These are phyloP conservation scores for Hapsidospora chrysogenum DNA, from an alignment of 495 filamentous ascomycete species.

Conservation along the genomic window DNA sequence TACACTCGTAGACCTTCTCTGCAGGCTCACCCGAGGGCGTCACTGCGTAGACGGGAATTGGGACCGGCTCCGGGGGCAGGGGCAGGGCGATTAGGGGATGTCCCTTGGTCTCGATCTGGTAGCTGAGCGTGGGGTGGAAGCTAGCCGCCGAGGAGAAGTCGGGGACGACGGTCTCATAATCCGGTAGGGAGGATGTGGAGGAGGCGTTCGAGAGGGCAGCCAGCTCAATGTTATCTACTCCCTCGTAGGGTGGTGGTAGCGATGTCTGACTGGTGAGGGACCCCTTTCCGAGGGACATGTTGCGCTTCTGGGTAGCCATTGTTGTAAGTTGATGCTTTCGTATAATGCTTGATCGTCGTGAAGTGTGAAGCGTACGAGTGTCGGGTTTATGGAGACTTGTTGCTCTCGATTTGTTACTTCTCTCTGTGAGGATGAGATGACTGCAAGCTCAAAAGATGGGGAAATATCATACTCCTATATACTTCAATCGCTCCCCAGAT, in stretches of 20 bases:
- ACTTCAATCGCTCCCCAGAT: too few relatives aligned
- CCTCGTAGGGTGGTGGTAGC: slow-evolving; percentile 1
- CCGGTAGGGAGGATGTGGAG: slow-evolving; percentile 1
- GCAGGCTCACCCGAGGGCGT: slow-evolving; percentile 5
- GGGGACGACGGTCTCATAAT: slow-evolving; percentile 6
- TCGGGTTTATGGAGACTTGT: too few relatives aligned
- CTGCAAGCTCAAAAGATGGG: too few relatives aligned
- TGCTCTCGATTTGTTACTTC: too few relatives aligned
- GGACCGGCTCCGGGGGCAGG: slow-evolving; percentile 18
- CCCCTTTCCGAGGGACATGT: too few relatives aligned
- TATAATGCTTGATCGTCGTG: too few relatives aligned
- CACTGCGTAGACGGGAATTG: slow-evolving; percentile 25
- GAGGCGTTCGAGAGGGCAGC: background rate
- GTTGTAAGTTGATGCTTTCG: too few relatives aligned
- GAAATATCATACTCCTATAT: too few relatives aligned
- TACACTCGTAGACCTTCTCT: slow-evolving; percentile 22
- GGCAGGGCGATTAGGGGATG: slow-evolving; percentile 26
- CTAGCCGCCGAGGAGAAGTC: slow-evolving; percentile 3
- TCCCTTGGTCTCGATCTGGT: slow-evolving; percentile 30
- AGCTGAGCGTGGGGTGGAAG: slow-evolving; percentile 12
- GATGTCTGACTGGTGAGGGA: too few relatives aligned
- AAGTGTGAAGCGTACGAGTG: too few relatives aligned
- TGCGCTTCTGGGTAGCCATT: too few relatives aligned
- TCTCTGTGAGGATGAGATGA: too few relatives aligned
- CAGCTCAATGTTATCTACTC: slow-evolving; percentile 1